These are phyloP conservation scores for Dothideomycetes sp. DNA, from an alignment of 2,329 filamentous ascomycete species.

Conservation along the genomic window DNA sequence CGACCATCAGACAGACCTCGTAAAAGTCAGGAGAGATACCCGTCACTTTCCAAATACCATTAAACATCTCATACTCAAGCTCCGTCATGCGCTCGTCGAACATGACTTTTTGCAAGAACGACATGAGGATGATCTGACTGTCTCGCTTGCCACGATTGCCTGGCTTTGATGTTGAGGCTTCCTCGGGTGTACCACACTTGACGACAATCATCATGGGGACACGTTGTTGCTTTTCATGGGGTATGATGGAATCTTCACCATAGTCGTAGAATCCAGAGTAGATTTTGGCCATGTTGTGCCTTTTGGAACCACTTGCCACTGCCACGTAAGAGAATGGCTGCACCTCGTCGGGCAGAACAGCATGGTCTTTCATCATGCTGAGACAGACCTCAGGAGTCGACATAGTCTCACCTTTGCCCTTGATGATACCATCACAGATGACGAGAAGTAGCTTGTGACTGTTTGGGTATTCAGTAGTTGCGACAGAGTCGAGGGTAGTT, in stretches of 20 bases:
- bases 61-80: slow-evolving; percentile 99
- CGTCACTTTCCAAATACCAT: slow-evolving; percentile 95
- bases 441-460: slow-evolving; percentile 96
- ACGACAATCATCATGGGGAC: slow-evolving; percentile 96
- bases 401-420: slow-evolving; percentile 77
- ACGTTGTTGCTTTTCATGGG: slow-evolving; percentile 80
- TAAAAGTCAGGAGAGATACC: slow-evolving; percentile 98
- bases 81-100: slow-evolving; percentile 99
- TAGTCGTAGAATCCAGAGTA: slow-evolving; percentile 99
- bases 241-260: slow-evolving; percentile 67
- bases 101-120: slow-evolving; percentile 99
- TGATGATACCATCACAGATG: slow-evolving; percentile 95
- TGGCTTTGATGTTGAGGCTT: slow-evolving; percentile 70
- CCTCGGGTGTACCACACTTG: slow-evolving; percentile 89
- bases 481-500: slow-evolving; percentile 90
- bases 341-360: slow-evolving; percentile 69
- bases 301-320: slow-evolving; percentile 87
- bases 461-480: slow-evolving; percentile 96
- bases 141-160: slow-evolving; percentile 98
- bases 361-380: slow-evolving; percentile 89
- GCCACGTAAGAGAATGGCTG: slow-evolving; percentile 91
- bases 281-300: slow-evolving; percentile 99
- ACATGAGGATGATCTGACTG: slow-evolving; percentile 98
- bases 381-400: slow-evolving; percentile 86
- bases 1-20: slow-evolving; percentile 96